A percentile compares a stretch with the other conserved stretches of the same genome.
Evolutionary conservation across 306 rosid genomes (phyloP).

Genomic region (Malus fusca): DNA sequence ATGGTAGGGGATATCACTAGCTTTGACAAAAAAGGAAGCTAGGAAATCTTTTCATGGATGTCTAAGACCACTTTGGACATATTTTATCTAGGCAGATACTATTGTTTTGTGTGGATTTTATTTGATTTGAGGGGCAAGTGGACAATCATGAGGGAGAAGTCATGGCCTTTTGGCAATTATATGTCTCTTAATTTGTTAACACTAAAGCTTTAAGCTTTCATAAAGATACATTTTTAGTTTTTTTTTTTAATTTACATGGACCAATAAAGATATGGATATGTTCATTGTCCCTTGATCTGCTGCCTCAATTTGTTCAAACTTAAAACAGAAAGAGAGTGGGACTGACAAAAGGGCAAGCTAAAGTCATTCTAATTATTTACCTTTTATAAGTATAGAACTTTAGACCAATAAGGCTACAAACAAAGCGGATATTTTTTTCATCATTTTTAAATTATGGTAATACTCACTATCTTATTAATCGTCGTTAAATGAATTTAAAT

Average conservation of each 20-base stretch:
- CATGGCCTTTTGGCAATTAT: not conserved
- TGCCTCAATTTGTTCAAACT: not conserved
- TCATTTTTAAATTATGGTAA: no score
- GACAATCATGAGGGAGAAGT: not conserved
- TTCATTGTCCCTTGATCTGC: conserved; percentile 1
- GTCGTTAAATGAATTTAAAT: no score
- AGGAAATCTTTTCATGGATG: not conserved
- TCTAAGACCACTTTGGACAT: not conserved
- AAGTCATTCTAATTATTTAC: conserved; percentile 2
- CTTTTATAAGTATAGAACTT: not conserved
- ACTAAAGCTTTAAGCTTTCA: not conserved
- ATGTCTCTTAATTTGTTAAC: not conserved
- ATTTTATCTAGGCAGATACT: not conserved
- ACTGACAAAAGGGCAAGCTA: not conserved
- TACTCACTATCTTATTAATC: no score
- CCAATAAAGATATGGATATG: conserved; percentile 4
- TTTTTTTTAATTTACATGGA: not conserved
- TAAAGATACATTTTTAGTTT: not conserved
- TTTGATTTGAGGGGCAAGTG: not conserved
- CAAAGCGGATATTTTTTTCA: no score
- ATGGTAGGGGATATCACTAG: not conserved
- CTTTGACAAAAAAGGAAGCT: not conserved
- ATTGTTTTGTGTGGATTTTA: not conserved
- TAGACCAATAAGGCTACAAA: no score
- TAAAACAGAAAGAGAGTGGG: not conserved